Conservation (phyloP, 116 monocot species). For the Iris pallida region DNA sequence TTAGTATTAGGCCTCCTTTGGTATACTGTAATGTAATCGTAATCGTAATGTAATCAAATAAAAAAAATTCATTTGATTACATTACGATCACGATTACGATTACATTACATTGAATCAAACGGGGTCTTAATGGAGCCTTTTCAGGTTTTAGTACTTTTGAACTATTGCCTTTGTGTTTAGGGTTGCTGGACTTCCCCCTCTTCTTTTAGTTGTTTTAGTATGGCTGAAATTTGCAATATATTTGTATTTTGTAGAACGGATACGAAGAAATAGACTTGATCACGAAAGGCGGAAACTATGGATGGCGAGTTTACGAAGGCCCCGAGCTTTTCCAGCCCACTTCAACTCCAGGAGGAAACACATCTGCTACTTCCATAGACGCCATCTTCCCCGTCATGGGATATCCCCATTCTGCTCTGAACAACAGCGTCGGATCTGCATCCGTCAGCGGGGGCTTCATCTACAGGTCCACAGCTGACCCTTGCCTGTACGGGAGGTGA, state of each 20-base stretch:
- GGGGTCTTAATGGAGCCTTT: too few relatives aligned
- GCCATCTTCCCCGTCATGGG: conserved; percentile 75
- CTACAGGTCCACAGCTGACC: conserved; percentile 66
- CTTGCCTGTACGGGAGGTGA: conserved; percentile 86
- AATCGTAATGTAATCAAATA: too few relatives aligned
- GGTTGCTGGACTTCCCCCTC: too few relatives aligned
- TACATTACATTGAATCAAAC: too few relatives aligned
- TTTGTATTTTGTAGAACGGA: conserved; percentile 56
- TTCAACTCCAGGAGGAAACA: conserved; percentile 42
- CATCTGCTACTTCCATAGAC: conserved; percentile 36
- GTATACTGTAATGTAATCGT: too few relatives aligned
- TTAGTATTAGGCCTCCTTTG: too few relatives aligned
- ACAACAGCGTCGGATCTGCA: conserved; percentile 48
- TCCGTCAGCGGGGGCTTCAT: conserved; percentile 80
- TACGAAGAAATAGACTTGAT: conserved; percentile 93
- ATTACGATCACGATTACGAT: too few relatives aligned
- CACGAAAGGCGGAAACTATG: conserved; percentile 86
- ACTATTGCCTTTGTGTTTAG: too few relatives aligned
- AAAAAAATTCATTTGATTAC: too few relatives aligned
- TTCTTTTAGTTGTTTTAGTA: too few relatives aligned
- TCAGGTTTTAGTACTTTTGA: too few relatives aligned
- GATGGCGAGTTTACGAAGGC: conserved; percentile 87
- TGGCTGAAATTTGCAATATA: too few relatives aligned
- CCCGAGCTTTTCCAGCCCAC: conserved; percentile 30
- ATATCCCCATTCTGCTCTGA: conserved; percentile 54